phyloP scores from a whole-genome alignment of 805 yeast species.

The Wickerhamomyces bisporus region DNA sequence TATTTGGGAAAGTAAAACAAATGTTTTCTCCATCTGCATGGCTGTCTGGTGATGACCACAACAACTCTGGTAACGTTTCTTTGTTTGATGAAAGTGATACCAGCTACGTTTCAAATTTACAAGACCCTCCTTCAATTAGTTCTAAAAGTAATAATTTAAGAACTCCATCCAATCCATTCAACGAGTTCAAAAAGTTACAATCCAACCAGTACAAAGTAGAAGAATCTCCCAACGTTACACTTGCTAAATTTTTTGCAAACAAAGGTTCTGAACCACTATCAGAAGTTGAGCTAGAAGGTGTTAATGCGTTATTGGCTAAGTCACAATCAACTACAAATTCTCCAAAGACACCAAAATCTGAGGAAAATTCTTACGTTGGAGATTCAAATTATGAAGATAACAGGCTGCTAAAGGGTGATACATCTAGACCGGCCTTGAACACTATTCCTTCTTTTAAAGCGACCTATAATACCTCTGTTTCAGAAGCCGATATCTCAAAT shows the following conservation, averaged over 20 bases:
- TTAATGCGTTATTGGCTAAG: conserved; percentile 50
- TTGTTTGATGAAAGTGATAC: conserved; percentile 9
- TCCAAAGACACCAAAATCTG: conserved; percentile 7
- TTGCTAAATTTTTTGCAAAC: conserved; percentile 63
- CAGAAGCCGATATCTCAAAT: conserved; percentile 14
- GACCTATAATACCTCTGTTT: conserved; percentile 19
- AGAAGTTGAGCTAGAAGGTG: conserved; percentile 80
- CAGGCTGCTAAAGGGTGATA: conserved; percentile 4
- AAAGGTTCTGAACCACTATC: conserved; percentile 74
- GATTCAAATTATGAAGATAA: neutral
- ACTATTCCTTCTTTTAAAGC: conserved; percentile 32
- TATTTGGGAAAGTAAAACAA: conserved; percentile 20
- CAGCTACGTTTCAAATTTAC: conserved; percentile 5
- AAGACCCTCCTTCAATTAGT: conserved; percentile 1
- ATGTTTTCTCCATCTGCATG: conserved; percentile 22
- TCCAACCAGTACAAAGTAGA: neutral
- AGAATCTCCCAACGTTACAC: conserved; percentile 48
- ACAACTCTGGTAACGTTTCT: conserved; percentile 1
- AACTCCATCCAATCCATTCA: conserved; percentile 16
- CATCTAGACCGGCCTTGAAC: conserved; percentile 2
- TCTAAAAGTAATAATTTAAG: neutral
- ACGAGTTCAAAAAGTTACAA: conserved; percentile 13
- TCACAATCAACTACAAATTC: conserved; percentile 28
- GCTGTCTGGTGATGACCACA: conserved; percentile 1
- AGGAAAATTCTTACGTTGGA: conserved; percentile 9